phyloP scores from a whole-genome alignment of 169 alveolate species.

The Eimeria zaria region DNA sequence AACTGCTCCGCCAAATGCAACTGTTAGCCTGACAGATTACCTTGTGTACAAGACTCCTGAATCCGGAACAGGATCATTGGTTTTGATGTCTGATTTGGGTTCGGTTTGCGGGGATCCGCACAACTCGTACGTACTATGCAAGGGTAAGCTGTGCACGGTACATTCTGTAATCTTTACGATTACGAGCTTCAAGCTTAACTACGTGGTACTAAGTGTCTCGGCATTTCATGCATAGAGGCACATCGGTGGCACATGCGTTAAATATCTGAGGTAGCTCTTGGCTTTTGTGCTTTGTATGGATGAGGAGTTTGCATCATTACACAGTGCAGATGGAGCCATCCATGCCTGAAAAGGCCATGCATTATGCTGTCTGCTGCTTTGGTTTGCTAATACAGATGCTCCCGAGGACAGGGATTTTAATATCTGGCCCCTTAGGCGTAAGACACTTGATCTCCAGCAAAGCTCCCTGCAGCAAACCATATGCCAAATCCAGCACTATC shows the following conservation, averaged over 20 bases:
- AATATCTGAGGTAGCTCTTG: not conserved
- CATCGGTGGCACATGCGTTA: not conserved
- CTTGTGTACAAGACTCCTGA: conserved; percentile 27
- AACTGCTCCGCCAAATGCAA: not conserved
- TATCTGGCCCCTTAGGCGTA: conserved; percentile 2
- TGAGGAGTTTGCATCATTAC: not conserved
- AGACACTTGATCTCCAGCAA: not conserved
- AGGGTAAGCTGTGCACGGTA: conserved; percentile 21
- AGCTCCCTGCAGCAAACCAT: not conserved
- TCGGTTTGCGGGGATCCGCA: not conserved
- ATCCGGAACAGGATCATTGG: conserved; percentile 19
- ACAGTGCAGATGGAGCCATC: not conserved
- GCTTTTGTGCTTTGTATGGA: not conserved
- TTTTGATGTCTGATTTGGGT: conserved; percentile 8
- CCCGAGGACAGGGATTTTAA: not conserved
- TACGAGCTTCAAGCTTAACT: not conserved
- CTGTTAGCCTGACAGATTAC: conserved; percentile 20
- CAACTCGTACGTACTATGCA: conserved; percentile 11
- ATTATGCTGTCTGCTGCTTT: not conserved
- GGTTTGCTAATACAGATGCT: not conserved
- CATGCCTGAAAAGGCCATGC: not conserved
- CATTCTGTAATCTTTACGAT: not conserved
- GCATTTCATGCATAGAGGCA: not conserved
- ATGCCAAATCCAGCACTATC: not conserved
- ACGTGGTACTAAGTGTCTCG: not conserved